Evolutionary conservation across 73 alveolate genomes (phyloP).

Genomic region (Blepharisma stoltei): DNA sequence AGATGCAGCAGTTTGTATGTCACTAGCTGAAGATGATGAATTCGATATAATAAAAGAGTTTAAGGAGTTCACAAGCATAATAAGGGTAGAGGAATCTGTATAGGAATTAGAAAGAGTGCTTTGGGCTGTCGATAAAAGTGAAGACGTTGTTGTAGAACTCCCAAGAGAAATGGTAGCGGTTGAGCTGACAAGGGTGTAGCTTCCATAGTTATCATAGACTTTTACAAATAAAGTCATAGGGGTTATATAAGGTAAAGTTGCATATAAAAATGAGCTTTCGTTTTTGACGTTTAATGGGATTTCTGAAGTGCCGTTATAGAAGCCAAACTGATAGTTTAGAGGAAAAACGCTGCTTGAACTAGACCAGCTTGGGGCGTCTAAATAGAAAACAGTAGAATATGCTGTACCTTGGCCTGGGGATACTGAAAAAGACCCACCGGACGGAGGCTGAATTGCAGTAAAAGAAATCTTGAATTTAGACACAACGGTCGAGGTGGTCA

Average conservation of each 20-base stretch:
- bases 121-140: neutral
- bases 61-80: neutral
- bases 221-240: slow-evolving; percentile 18
- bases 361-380: neutral
- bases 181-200: neutral
- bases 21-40: neutral
- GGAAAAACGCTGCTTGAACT: neutral
- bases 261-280: neutral
- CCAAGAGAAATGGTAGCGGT: neutral
- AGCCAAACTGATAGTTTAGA: slow-evolving; percentile 6
- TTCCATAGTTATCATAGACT: slow-evolving; percentile 16
- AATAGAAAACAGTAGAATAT: slow-evolving; percentile 3
- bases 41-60: neutral
- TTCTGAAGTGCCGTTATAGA: neutral
- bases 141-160: too few species aligned
- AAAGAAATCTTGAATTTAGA: neutral
- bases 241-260: neutral
- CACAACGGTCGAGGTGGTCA: neutral
- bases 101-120: neutral
- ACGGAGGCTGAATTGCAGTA: neutral
- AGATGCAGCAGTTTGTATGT: neutral
- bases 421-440: neutral
- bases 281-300: neutral
- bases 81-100: neutral
- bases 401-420: neutral